Conservation (phyloP, 2,329 filamentous ascomycete genomes). For the Huntiella moniliformis region DNA sequence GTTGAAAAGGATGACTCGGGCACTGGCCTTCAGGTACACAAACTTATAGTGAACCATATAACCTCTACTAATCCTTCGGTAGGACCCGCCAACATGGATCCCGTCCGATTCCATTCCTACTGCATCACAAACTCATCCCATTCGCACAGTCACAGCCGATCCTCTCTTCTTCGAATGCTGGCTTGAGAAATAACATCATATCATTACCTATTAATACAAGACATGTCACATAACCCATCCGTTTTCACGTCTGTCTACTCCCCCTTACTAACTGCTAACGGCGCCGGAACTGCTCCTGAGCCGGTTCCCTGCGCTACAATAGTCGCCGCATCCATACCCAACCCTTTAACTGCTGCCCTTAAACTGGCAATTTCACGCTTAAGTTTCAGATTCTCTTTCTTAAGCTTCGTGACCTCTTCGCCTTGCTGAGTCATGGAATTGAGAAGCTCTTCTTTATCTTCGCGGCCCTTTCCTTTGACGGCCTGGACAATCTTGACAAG, state of each 20-base stretch:
- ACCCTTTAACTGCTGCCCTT: constrained; percentile 26
- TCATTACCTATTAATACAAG: constrained; percentile 12
- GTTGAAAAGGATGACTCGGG: no score
- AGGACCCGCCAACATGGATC: constrained; percentile 44
- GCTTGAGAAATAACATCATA: constrained; percentile 31
- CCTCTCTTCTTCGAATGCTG: constrained; percentile 48
- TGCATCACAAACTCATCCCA: constrained; percentile 16
- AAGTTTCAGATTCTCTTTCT: constrained; percentile 70
- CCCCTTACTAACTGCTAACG: neutral
- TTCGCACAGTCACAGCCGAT: constrained; percentile 36
- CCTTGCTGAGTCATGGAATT: constrained; percentile 50
- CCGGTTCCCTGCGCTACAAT: neutral
- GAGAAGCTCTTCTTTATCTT: constrained; percentile 63
- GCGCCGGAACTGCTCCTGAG: neutral
- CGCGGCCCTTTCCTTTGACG: constrained; percentile 50
- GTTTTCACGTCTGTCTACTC: neutral
- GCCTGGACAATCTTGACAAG: constrained; percentile 65
- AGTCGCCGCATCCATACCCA: constrained; percentile 7
- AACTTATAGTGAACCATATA: no score
- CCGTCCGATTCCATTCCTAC: constrained; percentile 29
- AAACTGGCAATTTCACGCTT: constrained; percentile 66
- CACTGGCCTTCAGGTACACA: no score
- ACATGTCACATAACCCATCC: neutral
- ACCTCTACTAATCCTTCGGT: no score
- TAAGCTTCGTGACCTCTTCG: constrained; percentile 58